Evolutionary conservation across 106 monocot genomes (phyloP).

Genomic region (Triglochin maritima): DNA sequence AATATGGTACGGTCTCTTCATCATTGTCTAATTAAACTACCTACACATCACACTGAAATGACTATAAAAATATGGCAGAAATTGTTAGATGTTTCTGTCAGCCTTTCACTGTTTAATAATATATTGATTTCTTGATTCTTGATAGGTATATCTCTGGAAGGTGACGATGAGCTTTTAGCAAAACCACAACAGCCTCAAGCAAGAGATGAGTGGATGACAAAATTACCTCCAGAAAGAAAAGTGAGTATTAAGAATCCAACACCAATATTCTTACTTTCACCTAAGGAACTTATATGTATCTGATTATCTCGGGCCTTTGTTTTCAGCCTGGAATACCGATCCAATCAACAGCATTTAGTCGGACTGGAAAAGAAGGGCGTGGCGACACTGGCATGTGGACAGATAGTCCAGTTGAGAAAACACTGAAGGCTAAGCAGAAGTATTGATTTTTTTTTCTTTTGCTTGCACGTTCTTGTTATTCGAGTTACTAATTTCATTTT

Average conservation of each 20-base stretch:
- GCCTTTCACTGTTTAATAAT: no score
- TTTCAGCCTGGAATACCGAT: conserved; percentile 60
- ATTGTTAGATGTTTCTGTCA: no score
- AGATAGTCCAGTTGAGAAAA: conserved; percentile 75
- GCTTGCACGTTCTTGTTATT: background rate
- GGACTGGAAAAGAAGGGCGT: conserved; percentile 62
- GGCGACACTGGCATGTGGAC: conserved; percentile 93
- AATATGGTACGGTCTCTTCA: background rate
- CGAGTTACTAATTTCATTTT: conserved; percentile 1
- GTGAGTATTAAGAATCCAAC: conserved; percentile 18
- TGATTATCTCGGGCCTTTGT: background rate
- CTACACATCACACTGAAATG: no score
- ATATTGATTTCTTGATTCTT: no score
- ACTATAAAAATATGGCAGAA: no score
- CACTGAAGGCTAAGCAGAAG: conserved; percentile 71
- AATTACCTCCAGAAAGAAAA: conserved; percentile 93
- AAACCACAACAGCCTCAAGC: conserved; percentile 34
- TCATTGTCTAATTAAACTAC: background rate
- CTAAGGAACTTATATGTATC: background rate
- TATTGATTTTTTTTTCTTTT: conserved; percentile 11
- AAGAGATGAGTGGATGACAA: conserved; percentile 99
- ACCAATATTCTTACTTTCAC: background rate
- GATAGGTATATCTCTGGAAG: conserved; percentile 82
- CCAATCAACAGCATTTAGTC: conserved; percentile 85
- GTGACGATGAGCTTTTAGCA: conserved; percentile 88